These are phyloP conservation scores for Lavandula angustifolia DNA, from an alignment of 257 asterid species.

Conservation along the genomic window DNA sequence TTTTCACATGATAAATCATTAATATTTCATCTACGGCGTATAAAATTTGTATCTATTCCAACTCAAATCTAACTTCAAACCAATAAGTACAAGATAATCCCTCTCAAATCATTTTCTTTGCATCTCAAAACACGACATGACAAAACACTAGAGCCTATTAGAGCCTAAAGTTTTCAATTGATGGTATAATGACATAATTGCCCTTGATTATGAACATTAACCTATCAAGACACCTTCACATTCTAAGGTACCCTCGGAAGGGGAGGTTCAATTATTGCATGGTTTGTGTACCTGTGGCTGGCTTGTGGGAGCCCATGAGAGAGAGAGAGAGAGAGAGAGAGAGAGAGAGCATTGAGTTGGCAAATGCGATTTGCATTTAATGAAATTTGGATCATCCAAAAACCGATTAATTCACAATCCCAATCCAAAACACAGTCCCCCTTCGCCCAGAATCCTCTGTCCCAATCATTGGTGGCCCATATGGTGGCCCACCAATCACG, in stretches of 20 bases:
- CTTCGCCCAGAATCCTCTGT: too few species aligned
- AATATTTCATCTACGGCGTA: background rate
- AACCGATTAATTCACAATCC: slow-evolving; percentile 30
- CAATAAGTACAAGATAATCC: background rate
- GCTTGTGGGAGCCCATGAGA: slow-evolving; percentile 40
- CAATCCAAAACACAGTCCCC: slow-evolving; percentile 33
- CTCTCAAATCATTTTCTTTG: background rate
- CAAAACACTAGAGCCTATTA: slow-evolving; percentile 5
- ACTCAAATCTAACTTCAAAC: too few species aligned
- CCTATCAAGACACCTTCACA: too few species aligned
- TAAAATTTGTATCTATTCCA: too few species aligned
- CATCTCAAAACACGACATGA: background rate
- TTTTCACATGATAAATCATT: slow-evolving; percentile 28
- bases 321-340: slow-evolving; percentile 28
- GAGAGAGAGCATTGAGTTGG: slow-evolving; percentile 39
- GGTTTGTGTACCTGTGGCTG: slow-evolving; percentile 30
- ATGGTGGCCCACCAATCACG: too few species aligned
- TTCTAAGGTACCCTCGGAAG: background rate
- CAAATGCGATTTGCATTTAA: slow-evolving; percentile 26
- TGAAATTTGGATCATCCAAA: slow-evolving; percentile 46
- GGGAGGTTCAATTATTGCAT: slow-evolving; percentile 29
- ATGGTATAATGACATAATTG: background rate
- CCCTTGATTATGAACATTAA: background rate
- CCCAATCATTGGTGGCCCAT: too few species aligned
- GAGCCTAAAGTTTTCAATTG: slow-evolving; percentile 13